Base-by-base conservation (phyloP, 75 land plant genomes). In the Pinus taeda region DNA sequence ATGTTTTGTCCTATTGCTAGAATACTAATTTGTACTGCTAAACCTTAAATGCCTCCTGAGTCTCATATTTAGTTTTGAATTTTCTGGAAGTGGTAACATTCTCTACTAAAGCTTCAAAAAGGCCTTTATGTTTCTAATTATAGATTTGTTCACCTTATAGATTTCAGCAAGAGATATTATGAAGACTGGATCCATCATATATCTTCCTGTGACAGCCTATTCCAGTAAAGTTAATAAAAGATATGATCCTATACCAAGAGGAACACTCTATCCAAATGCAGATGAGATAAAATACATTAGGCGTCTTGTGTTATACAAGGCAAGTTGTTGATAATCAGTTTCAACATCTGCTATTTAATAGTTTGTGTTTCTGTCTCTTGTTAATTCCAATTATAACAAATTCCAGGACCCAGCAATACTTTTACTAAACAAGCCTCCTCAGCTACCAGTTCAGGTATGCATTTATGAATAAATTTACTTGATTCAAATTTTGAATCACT, bases 261-360 rank as follows among this genome's bases (percentile, higher is more conserved):
- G 86, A 67, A 87, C 89, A 57, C 67, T 87, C 53, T 33, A 85
- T 79, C 92, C 92, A 56, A 90, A 87, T 81, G 89, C 89, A 15
- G 92, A 90, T 80, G 92, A 90, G 79, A 90, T 87, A 55, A 66
- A 82, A 18, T 90, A 90, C 57, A 39, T 87, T 79, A 79, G 71
- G 66, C 84, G 92, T 29, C 89, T 87, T 70, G 92, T 87, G 33
- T 77, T 75, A 75, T 79, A 90, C 89, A 90, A 87, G 92, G 92
- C 69, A 87, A 53, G 75, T 60, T 63, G 49, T 12, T 77, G 4
- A 6, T 57, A 33, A 17, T 15, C 37, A 30, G 59, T 15, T 22
- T 30, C 17, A 3, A 12, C 4, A 20, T 56, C 58, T 22, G 58
- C 58, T 30, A 55, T 56, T 18, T 21, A 17, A 42, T n/a, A 29